Percentiles rank a stretch among this genome's conserved stretches.
phyloP scores from a whole-genome alignment of 1,284 basidiomycete genomes.

The Puccinia coronata region DNA sequence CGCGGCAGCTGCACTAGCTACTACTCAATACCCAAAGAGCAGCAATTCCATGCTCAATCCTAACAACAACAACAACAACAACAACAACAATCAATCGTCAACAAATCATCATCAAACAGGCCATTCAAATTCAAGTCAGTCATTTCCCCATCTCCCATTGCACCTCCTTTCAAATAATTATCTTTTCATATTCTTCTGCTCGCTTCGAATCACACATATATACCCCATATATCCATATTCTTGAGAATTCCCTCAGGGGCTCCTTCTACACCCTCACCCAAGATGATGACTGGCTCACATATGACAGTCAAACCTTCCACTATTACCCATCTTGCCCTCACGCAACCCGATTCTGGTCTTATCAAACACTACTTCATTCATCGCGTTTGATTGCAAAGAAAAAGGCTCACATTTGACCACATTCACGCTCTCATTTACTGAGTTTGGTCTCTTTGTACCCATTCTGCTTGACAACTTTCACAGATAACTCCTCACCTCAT shows the following conservation, averaged over 20 bases:
- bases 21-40: constrained; percentile 30
- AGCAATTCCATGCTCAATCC: constrained; percentile 35
- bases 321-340: neutral
- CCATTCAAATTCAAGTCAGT: constrained; percentile 27
- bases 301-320: neutral
- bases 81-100: constrained; percentile 23
- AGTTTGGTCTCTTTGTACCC: neutral
- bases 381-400: too few relatives aligned
- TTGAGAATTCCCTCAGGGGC: too few relatives aligned
- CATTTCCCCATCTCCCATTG: neutral
- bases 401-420: too few relatives aligned
- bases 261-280: neutral
- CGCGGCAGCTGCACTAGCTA: constrained; percentile 56
- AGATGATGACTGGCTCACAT: neutral
- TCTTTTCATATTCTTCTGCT: neutral
- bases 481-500: constrained; percentile 41
- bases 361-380: neutral
- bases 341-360: neutral
- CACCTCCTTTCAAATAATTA: neutral
- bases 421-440: neutral
- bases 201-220: neutral
- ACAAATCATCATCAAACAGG: constrained; percentile 17
- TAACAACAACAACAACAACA: constrained; percentile 28
- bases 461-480: constrained; percentile 6
- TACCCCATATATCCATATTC: too few relatives aligned